Conservation (phyloP, 495 filamentous ascomycete species). For the Extremus antarcticus region DNA sequence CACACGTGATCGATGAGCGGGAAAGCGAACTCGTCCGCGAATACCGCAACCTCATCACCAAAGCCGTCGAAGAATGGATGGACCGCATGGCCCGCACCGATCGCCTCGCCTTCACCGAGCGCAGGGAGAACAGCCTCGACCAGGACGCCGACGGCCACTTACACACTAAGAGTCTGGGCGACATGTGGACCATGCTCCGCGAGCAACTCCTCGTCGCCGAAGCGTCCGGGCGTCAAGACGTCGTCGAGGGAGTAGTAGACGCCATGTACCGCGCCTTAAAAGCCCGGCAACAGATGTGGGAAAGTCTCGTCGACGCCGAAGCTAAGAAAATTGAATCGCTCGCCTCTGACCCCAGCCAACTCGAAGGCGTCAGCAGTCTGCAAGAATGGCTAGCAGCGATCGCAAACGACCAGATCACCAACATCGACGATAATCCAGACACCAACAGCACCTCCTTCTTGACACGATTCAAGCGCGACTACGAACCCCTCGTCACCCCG, state of each 20-base stretch:
- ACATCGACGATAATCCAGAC: constrained; percentile 76
- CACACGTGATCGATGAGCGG: constrained; percentile 77
- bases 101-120: constrained; percentile 62
- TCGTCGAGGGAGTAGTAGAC: constrained; percentile 86
- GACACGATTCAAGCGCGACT: constrained; percentile 65
- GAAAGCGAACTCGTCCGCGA: constrained; percentile 82
- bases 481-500: constrained; percentile 65
- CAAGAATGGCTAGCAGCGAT: constrained; percentile 95
- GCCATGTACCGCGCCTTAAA: constrained; percentile 83
- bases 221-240: constrained; percentile 69
- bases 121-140: constrained; percentile 68
- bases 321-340: constrained; percentile 38
- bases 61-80: constrained; percentile 95
- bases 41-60: constrained; percentile 89
- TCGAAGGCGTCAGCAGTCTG: constrained; percentile 67
- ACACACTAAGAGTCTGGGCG: constrained; percentile 76
- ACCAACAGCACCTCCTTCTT: constrained; percentile 67
- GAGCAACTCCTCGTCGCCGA: constrained; percentile 77
- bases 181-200: constrained; percentile 95
- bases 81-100: constrained; percentile 76
- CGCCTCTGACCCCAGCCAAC: constrained; percentile 30
- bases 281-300: constrained; percentile 69
- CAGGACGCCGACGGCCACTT: constrained; percentile 77
- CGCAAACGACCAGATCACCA: constrained; percentile 96
- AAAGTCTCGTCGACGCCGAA: constrained; percentile 81